These are phyloP conservation scores for Xylaria sp. DNA, from an alignment of 2,329 filamentous ascomycete genomes.

Conservation along the genomic window DNA sequence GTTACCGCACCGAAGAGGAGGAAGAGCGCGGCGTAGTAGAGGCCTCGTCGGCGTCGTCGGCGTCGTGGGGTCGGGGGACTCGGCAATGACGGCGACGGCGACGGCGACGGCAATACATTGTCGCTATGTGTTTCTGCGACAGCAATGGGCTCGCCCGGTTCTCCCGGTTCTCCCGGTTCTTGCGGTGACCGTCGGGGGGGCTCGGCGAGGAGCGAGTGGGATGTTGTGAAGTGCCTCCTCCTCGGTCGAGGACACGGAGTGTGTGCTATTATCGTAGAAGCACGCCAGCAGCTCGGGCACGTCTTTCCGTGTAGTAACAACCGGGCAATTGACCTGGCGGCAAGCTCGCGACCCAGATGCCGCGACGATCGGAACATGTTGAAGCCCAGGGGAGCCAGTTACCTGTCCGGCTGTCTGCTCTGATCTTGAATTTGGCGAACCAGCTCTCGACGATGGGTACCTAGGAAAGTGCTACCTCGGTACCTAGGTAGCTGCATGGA, in stretches of 20 bases:
- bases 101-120: neutral
- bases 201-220: constrained; percentile 9
- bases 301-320: neutral
- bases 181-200: neutral
- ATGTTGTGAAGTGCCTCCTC: constrained; percentile 25
- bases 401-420: neutral
- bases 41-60: constrained; percentile 43
- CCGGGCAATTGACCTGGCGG: constrained; percentile 20
- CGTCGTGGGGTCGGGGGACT: constrained; percentile 43
- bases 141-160: neutral
- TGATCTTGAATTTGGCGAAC: neutral
- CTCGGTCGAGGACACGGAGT: constrained; percentile 15
- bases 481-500: neutral
- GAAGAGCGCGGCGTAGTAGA: constrained; percentile 51
- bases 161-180: neutral
- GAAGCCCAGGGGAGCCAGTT: neutral
- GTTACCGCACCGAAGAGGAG: constrained; percentile 54
- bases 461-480: too few species aligned
- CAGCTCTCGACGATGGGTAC: neutral
- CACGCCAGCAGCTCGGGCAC: neutral
- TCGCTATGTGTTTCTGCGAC: neutral
- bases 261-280: neutral
- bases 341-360: constrained; percentile 29
- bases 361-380: constrained; percentile 34
- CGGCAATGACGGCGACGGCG: neutral